These are phyloP conservation scores for Fabrea salina DNA, from an alignment of 169 alveolate species.

Conservation along the genomic window DNA sequence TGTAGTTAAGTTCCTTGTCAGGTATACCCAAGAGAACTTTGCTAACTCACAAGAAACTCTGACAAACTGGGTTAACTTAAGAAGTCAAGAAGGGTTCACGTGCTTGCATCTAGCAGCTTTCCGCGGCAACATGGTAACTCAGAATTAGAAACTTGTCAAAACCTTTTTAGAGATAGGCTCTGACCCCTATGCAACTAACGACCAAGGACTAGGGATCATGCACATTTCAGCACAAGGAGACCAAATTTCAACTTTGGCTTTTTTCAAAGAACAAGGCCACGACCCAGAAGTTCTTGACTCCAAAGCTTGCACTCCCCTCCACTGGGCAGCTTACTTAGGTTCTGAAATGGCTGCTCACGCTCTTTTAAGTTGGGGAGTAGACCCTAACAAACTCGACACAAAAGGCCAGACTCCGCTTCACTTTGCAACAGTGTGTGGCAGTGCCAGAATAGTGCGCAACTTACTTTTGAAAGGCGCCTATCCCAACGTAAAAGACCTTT, in stretches of 20 bases:
- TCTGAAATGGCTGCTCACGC: constrained; percentile 49
- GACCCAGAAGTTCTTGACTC: constrained; percentile 55
- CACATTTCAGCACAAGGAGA: constrained; percentile 85
- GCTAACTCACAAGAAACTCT: neutral
- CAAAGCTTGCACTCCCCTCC: constrained; percentile 76
- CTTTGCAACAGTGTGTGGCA: constrained; percentile 64
- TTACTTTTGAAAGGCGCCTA: constrained; percentile 69
- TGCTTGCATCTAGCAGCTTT: constrained; percentile 2
- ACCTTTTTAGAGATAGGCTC: constrained; percentile 41
- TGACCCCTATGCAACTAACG: constrained; percentile 41
- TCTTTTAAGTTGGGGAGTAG: neutral
- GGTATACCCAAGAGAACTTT: neutral
- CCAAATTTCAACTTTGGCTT: constrained; percentile 59
- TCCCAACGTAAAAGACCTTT: constrained; percentile 26
- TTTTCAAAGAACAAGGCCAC: constrained; percentile 49
- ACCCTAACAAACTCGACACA: neutral
- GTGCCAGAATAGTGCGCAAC: constrained; percentile 55
- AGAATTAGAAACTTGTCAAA: neutral
- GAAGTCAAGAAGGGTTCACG: constrained; percentile 2
- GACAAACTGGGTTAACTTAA: neutral
- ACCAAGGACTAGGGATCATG: constrained; percentile 54
- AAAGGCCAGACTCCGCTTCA: constrained; percentile 69
- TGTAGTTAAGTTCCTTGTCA: neutral
- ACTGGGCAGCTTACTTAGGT: constrained; percentile 80
- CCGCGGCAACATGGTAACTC: neutral